Conservation (phyloP, 805 yeast species). For the Yarrowia divulgata region DNA sequence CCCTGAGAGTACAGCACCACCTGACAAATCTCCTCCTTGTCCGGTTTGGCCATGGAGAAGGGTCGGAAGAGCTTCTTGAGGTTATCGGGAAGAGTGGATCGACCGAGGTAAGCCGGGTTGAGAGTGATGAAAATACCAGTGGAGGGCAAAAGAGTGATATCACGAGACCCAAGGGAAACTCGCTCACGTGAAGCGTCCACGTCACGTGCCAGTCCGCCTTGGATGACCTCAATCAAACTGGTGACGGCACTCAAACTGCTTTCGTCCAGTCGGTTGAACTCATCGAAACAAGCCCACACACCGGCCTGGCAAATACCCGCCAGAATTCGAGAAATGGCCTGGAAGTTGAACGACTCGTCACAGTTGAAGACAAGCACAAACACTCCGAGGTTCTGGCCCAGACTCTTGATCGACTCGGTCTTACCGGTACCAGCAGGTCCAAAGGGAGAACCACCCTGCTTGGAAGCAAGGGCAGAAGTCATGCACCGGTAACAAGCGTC, state of each 20-base stretch:
- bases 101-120: conserved; percentile 89
- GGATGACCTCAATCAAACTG: conserved; percentile 76
- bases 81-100: conserved; percentile 84
- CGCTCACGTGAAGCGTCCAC: conserved; percentile 8
- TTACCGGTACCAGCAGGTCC: conserved; percentile 99
- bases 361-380: conserved; percentile 89
- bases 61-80: conserved; percentile 78
- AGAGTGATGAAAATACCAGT: conserved; percentile 84
- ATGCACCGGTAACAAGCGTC: conserved; percentile 69
- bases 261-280: conserved; percentile 80
- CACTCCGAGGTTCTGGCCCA: conserved; percentile 79
- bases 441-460: conserved; percentile 85
- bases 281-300: conserved; percentile 97
- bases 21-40: conserved; percentile 69
- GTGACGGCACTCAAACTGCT: conserved; percentile 83
- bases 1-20: conserved; percentile 79
- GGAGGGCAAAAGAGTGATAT: conserved; percentile 42
- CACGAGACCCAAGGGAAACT: conserved; percentile 13
- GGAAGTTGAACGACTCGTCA: conserved; percentile 86
- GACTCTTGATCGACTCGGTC: conserved; percentile 86
- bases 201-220: conserved; percentile 46
- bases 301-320: conserved; percentile 83
- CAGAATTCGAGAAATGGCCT: conserved; percentile 76
- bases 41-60: conserved; percentile 77
- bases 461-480: conserved; percentile 75